These are phyloP conservation scores for Emmonsiellopsis sp. DNA, from an alignment of 2,329 filamentous ascomycete species.

Conservation along the genomic window DNA sequence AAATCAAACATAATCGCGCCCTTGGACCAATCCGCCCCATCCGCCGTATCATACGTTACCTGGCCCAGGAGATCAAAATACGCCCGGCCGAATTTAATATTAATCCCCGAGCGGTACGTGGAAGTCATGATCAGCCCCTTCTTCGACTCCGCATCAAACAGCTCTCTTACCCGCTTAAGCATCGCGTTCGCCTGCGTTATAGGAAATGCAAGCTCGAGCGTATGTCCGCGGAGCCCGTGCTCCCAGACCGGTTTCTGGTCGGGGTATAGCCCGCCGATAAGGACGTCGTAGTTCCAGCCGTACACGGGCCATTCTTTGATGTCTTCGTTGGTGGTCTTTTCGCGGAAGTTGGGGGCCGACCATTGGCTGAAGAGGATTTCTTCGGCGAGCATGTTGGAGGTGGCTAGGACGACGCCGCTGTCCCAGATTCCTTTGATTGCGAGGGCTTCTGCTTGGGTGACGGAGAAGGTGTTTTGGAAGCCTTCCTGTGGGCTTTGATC, in stretches of 20 bases:
- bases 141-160: constrained; percentile 39
- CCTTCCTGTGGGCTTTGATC: constrained; percentile 36
- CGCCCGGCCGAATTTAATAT: constrained; percentile 44
- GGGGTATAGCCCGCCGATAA: constrained; percentile 44
- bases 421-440: constrained; percentile 36
- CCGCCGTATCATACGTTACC: constrained; percentile 39
- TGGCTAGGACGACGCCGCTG: constrained; percentile 37
- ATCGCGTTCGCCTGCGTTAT: constrained; percentile 42
- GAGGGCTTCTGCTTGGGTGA: constrained; percentile 35
- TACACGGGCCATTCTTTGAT: constrained; percentile 42
- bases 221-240: constrained; percentile 39
- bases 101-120: constrained; percentile 44
- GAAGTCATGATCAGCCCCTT: constrained; percentile 40
- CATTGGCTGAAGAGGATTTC: constrained; percentile 42
- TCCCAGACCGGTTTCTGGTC: constrained; percentile 42
- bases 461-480: constrained; percentile 45
- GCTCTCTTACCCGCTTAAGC: constrained; percentile 38
- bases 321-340: constrained; percentile 38
- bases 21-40: constrained; percentile 40
- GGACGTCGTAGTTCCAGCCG: constrained; percentile 45
- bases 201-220: constrained; percentile 44
- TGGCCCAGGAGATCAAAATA: constrained; percentile 43
- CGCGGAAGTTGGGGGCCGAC: constrained; percentile 44
- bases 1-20: constrained; percentile 48
- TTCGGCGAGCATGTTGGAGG: constrained; percentile 42